Evolutionary conservation across 2,329 filamentous ascomycete genomes (phyloP).

Genomic region (Alternaria incomplexa): DNA sequence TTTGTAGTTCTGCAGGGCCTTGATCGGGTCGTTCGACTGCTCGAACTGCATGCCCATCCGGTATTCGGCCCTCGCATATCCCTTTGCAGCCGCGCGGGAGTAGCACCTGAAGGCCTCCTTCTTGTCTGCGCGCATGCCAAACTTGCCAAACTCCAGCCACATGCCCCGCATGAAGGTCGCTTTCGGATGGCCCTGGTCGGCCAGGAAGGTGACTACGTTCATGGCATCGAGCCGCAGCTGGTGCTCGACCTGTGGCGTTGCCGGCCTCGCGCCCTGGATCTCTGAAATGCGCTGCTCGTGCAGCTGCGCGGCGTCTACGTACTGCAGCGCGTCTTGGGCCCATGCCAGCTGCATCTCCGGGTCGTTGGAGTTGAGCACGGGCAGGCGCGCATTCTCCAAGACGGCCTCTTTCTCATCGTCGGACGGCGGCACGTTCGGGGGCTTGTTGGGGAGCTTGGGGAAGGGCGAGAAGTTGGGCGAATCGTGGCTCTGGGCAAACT

Average conservation of each 20-base stretch:
- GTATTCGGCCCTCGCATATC: conserved; percentile 89
- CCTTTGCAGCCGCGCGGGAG: conserved; percentile 80
- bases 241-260: conserved; percentile 86
- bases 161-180: conserved; percentile 93
- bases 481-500: conserved; percentile 52
- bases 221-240: conserved; percentile 86
- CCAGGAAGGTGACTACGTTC: conserved; percentile 89
- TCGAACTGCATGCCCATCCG: conserved; percentile 98
- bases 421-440: conserved; percentile 88
- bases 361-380: conserved; percentile 91
- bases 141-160: conserved; percentile 98
- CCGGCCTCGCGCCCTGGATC: conserved; percentile 66
- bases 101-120: conserved; percentile 92
- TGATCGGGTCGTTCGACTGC: conserved; percentile 88
- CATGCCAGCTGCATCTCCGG: conserved; percentile 96
- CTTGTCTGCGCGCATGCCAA: conserved; percentile 87
- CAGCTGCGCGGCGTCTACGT: conserved; percentile 83
- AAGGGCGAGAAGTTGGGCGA: conserved; percentile 89
- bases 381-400: conserved; percentile 80
- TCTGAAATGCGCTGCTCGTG: conserved; percentile 72
- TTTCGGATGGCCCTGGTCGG: conserved; percentile 89
- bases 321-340: conserved; percentile 90
- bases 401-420: conserved; percentile 94
- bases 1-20: conserved; percentile 90
- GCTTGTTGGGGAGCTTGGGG: conserved; percentile 77